phyloP scores from a whole-genome alignment of 805 yeast species.

The Lipomyces orientalis region DNA sequence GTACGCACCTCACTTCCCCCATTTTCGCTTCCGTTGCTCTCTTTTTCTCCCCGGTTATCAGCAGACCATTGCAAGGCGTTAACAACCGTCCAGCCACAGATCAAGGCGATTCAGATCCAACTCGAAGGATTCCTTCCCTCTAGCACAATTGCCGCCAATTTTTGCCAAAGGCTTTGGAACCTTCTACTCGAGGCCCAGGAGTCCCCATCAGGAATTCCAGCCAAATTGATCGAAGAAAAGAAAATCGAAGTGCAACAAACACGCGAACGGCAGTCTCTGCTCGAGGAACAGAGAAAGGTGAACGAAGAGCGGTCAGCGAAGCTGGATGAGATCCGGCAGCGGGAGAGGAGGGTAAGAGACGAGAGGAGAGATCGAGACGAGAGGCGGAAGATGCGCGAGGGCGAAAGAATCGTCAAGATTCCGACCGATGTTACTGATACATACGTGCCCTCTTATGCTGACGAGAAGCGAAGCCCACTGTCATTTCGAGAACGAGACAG shows the following conservation, averaged over 20 bases:
- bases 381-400: neutral
- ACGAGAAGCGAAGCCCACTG: neutral
- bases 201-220: constrained; percentile 15
- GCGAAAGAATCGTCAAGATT: neutral
- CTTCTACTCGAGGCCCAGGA: constrained; percentile 18
- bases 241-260: neutral
- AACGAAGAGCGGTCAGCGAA: constrained; percentile 8
- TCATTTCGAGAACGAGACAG: neutral
- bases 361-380: neutral
- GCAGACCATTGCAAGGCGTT: neutral
- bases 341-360: constrained; percentile 5
- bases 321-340: constrained; percentile 9
- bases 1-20: neutral
- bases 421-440: constrained; percentile 5
- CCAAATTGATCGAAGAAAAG: constrained; percentile 8
- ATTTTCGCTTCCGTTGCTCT: neutral
- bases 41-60: neutral
- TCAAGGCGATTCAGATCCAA: constrained; percentile 25
- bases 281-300: neutral
- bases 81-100: constrained; percentile 13
- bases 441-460: neutral
- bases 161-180: constrained; percentile 18
- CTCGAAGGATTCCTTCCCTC: constrained; percentile 16
- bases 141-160: constrained; percentile 7
- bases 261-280: neutral